phyloP scores from a whole-genome alignment of 306 rosid species.

The Trifolium pratense region DNA sequence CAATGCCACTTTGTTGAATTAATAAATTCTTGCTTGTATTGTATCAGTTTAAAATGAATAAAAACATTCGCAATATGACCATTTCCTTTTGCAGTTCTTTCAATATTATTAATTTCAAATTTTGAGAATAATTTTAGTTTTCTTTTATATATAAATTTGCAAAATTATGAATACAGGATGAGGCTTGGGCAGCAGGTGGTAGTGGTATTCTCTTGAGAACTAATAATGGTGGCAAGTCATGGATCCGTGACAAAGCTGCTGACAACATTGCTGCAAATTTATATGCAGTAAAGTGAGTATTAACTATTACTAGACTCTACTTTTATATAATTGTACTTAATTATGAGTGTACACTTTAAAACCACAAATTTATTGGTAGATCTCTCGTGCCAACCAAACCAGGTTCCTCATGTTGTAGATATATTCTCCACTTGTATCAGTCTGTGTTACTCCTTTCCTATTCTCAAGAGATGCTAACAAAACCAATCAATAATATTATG shows the following conservation, averaged over 20 bases:
- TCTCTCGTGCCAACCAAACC: background rate
- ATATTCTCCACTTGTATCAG: background rate
- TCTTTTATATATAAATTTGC: conserved; percentile 22
- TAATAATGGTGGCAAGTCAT: conserved; percentile 90
- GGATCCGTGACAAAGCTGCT: conserved; percentile 97
- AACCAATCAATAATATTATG: background rate
- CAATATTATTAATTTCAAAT: conserved; percentile 10
- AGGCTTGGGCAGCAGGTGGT: conserved; percentile 99
- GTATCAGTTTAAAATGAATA: conserved; percentile 13
- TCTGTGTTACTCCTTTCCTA: conserved; percentile 7
- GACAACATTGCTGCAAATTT: conserved; percentile 96
- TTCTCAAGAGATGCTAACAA: background rate
- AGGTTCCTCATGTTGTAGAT: conserved; percentile 27
- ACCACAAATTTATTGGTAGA: conserved; percentile 22
- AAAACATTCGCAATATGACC: conserved; percentile 5
- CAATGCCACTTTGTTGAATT: background rate
- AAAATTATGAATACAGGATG: conserved; percentile 62
- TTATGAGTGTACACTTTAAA: conserved; percentile 19
- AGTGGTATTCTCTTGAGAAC: conserved; percentile 90
- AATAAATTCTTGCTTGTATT: conserved; percentile 24
- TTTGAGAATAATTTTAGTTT: conserved; percentile 17
- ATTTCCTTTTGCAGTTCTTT: conserved; percentile 14
- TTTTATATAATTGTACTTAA: conserved; percentile 14
- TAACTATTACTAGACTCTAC: conserved; percentile 27
- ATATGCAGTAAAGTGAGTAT: conserved; percentile 90